These are phyloP conservation scores for Pezicula neosporulosa DNA, from an alignment of 2,329 filamentous ascomycete species.

Conservation along the genomic window DNA sequence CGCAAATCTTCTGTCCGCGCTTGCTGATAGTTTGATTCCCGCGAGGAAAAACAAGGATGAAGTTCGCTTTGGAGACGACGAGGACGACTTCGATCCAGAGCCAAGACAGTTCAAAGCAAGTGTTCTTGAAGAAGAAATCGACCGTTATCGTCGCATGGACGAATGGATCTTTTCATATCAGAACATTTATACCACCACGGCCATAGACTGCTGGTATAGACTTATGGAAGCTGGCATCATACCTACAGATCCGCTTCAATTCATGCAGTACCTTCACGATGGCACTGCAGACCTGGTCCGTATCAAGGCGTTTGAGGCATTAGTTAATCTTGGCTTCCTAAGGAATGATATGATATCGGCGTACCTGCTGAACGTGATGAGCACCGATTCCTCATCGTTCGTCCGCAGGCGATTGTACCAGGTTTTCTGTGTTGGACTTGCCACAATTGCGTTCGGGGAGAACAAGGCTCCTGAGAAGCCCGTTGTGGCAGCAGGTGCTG, in stretches of 20 bases:
- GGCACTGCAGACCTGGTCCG: constrained; percentile 60
- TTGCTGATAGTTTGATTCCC: constrained; percentile 56
- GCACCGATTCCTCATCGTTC: constrained; percentile 61
- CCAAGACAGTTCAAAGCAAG: constrained; percentile 36
- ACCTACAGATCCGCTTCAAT: constrained; percentile 48
- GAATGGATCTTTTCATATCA: constrained; percentile 67
- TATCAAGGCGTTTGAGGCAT: constrained; percentile 61
- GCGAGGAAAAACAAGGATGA: constrained; percentile 31
- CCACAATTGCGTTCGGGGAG: constrained; percentile 62
- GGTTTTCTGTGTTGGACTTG: constrained; percentile 55
- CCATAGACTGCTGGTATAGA: constrained; percentile 56
- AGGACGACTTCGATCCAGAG: constrained; percentile 40
- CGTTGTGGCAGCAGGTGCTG: constrained; percentile 13
- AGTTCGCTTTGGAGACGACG: constrained; percentile 34
- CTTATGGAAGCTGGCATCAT: constrained; percentile 65
- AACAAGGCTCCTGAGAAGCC: constrained; percentile 29
- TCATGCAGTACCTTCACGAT: constrained; percentile 63
- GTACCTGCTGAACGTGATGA: constrained; percentile 54
- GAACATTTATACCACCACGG: constrained; percentile 62
- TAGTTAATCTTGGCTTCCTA: constrained; percentile 61
- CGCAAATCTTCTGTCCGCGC: constrained; percentile 67
- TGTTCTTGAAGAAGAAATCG: constrained; percentile 59
- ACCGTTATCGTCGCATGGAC: constrained; percentile 64
- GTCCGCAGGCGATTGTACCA: constrained; percentile 59
- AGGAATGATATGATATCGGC: constrained; percentile 51